A percentile compares a stretch with the other conserved stretches of the same genome.
Conservation (phyloP, 495 filamentous ascomycete genomes). For the Penicillium goetzii region DNA sequence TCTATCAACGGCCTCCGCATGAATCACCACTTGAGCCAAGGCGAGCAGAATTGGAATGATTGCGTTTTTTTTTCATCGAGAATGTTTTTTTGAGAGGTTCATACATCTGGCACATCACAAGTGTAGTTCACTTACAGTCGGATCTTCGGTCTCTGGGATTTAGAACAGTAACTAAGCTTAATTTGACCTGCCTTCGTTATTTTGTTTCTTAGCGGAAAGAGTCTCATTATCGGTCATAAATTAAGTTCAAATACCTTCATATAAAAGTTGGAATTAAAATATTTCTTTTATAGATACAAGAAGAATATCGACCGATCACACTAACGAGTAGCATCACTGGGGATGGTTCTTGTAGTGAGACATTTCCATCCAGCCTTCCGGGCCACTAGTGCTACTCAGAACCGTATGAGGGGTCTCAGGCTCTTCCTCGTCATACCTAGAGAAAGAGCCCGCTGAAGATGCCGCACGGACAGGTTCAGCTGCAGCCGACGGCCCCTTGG, state of each 20-base stretch:
- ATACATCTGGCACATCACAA: background rate
- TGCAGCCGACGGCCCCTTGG: slow-evolving; percentile 7
- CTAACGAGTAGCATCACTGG: background rate
- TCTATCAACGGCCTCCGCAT: background rate
- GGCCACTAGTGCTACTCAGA: slow-evolving; percentile 13
- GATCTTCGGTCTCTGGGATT: background rate
- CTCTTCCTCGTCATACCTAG: slow-evolving; percentile 16
- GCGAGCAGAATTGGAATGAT: background rate
- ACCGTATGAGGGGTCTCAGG: slow-evolving; percentile 21
- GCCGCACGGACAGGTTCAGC: slow-evolving; percentile 8
- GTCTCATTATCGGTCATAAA: background rate
- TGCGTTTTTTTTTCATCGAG: background rate
- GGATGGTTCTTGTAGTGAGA: slow-evolving; percentile 20
- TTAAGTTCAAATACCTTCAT: background rate
- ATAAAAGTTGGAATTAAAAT: background rate
- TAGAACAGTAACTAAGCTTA: background rate
- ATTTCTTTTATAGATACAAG: background rate
- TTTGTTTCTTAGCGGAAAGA: background rate
- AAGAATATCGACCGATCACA: background rate
- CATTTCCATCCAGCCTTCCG: slow-evolving; percentile 28
- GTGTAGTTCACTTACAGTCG: background rate
- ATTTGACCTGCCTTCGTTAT: background rate
- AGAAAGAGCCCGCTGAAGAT: slow-evolving; percentile 14
- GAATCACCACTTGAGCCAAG: background rate
- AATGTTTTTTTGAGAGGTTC: background rate